Percentiles rank a stretch among this genome's conserved stretches.
Evolutionary conservation across 169 alveolate species (phyloP).

Genomic region (Plasmodium inui): DNA sequence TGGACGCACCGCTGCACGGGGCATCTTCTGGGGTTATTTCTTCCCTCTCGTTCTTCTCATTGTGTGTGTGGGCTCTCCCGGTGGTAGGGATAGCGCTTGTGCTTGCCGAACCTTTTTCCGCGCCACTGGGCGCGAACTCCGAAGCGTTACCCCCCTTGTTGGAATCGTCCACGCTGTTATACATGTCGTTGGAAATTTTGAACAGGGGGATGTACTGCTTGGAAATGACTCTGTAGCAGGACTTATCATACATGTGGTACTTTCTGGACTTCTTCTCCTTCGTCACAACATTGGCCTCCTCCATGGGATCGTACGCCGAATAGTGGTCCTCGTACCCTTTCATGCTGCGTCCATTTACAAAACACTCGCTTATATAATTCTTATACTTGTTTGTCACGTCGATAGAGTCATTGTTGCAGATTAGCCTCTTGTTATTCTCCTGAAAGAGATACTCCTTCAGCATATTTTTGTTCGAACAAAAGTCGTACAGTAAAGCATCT

Average conservation of each 20-base stretch:
- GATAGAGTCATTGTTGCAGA: background rate
- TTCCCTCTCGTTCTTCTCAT: background rate
- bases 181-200: constrained; percentile 5
- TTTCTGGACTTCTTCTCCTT: constrained; percentile 26
- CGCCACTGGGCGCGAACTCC: background rate
- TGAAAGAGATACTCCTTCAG: constrained; percentile 14
- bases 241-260: constrained; percentile 19
- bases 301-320: background rate
- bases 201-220: constrained; percentile 29
- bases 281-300: constrained; percentile 1
- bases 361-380: constrained; percentile 5
- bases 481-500: constrained; percentile 38
- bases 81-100: background rate
- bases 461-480: constrained; percentile 39
- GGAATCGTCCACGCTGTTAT: background rate
- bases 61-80: background rate
- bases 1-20: background rate
- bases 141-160: background rate
- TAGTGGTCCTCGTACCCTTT: constrained; percentile 27
- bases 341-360: background rate
- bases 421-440: background rate
- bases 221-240: background rate
- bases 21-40: constrained; percentile 6
- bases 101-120: background rate
- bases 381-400: constrained; percentile 21